A percentile compares a stretch with the other conserved stretches of the same genome.
Conservation (phyloP, 2,329 filamentous ascomycete genomes). For the Trichoderma simmonsii region DNA sequence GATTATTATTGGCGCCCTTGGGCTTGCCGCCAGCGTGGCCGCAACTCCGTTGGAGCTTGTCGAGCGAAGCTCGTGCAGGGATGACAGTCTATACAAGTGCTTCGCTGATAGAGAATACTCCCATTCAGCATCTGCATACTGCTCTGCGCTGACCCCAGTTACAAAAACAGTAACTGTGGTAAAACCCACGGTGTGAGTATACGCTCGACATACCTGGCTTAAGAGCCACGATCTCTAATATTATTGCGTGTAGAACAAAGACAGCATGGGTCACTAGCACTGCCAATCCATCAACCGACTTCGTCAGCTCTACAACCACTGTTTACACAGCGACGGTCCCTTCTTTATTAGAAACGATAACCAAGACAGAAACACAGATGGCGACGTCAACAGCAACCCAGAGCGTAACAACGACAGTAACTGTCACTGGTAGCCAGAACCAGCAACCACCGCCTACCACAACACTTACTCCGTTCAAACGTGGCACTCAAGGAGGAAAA, state of each 20-base stretch:
- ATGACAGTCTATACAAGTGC: conserved; percentile 26
- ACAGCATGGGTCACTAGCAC: conserved; percentile 20
- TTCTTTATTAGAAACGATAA: conserved; percentile 21
- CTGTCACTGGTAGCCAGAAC: background rate
- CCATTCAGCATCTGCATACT: conserved; percentile 23
- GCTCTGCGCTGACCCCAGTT: conserved; percentile 21
- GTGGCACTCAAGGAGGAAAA: background rate
- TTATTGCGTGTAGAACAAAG: conserved; percentile 13
- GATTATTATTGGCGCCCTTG: conserved; percentile 13
- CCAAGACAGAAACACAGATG: background rate
- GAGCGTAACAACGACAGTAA: conserved; percentile 20
- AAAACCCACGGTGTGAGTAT: conserved; percentile 20
- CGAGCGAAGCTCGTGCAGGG: conserved; percentile 22
- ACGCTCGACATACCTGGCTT: background rate
- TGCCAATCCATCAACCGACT: conserved; percentile 8
- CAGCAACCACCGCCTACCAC: background rate
- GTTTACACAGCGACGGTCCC: conserved; percentile 24
- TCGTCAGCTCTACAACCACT: conserved; percentile 20
- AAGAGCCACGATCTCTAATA: background rate
- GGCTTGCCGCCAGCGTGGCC: background rate
- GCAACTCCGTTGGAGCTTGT: conserved; percentile 16
- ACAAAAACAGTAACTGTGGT: conserved; percentile 21
- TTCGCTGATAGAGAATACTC: conserved; percentile 24
- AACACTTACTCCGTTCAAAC: background rate
- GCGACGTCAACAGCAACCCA: conserved; percentile 18